Evolutionary conservation across 2,329 filamentous ascomycete species (phyloP).

Genomic region (Cytospora chrysosperma): DNA sequence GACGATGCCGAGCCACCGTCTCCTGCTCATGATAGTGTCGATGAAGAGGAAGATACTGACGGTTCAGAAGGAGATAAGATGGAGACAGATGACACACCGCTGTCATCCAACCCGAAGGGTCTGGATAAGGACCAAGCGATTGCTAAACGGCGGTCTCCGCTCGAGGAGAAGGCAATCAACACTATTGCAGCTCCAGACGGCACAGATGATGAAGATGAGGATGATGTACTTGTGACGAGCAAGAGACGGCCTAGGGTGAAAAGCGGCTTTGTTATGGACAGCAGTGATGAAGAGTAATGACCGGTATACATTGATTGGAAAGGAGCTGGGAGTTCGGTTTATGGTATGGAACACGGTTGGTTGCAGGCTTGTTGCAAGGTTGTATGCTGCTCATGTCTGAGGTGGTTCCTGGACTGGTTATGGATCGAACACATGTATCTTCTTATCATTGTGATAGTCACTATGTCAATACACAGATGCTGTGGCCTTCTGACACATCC

Average conservation of each 20-base stretch:
- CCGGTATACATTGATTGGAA: not conserved
- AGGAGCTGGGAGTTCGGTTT: not conserved
- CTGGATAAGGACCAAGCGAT: not conserved
- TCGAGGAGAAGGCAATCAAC: constrained; percentile 16
- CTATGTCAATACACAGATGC: no score
- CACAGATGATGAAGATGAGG: constrained; percentile 16
- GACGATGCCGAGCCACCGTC: constrained; percentile 15
- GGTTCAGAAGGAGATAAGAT: constrained; percentile 32
- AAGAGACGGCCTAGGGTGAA: constrained; percentile 19
- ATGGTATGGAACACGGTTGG: not conserved
- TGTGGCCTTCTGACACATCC: no score
- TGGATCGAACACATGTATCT: not conserved
- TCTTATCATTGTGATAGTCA: not conserved
- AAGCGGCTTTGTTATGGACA: constrained; percentile 20
- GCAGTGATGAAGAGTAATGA: constrained; percentile 23
- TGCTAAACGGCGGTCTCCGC: not conserved
- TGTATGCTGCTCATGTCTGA: not conserved
- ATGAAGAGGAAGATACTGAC: constrained; percentile 12
- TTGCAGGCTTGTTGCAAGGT: not conserved
- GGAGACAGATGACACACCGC: constrained; percentile 28
- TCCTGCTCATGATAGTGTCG: not conserved
- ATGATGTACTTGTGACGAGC: constrained; percentile 10
- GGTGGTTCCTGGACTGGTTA: not conserved
- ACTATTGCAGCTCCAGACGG: not conserved
- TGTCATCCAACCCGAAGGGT: constrained; percentile 19